phyloP scores from a whole-genome alignment of 2,329 filamentous ascomycete species.

The Beauveria bassiana region DNA sequence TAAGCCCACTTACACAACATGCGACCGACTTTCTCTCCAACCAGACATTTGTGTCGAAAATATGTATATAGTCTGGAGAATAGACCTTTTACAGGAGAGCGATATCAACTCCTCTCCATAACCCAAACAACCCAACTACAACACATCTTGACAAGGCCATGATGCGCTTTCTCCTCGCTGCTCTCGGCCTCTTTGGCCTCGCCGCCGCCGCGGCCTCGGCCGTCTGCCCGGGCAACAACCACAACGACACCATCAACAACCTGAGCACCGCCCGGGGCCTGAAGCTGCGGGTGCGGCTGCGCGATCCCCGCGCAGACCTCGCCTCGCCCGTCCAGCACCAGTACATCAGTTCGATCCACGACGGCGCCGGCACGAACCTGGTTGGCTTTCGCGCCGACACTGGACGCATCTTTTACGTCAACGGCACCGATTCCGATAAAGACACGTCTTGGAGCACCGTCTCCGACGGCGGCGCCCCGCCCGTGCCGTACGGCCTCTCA shows the following conservation, averaged over 20 bases:
- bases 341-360: slow-evolving; percentile 27
- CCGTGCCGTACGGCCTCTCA: slow-evolving; percentile 25
- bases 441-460: slow-evolving; percentile 22
- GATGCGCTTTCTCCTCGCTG: slow-evolving; percentile 30
- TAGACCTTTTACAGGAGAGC: background rate
- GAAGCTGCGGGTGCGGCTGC: slow-evolving; percentile 30
- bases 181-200: slow-evolving; percentile 2
- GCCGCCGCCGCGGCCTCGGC: background rate
- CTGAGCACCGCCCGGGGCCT: slow-evolving; percentile 18
- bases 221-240: background rate
- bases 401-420: slow-evolving; percentile 33
- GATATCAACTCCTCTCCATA: too few relatives aligned
- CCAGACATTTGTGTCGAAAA: slow-evolving; percentile 30
- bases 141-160: slow-evolving; percentile 14
- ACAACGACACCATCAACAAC: background rate
- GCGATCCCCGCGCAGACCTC: slow-evolving; percentile 26
- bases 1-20: background rate
- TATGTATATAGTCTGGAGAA: background rate
- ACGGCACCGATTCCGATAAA: slow-evolving; percentile 28
- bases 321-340: slow-evolving; percentile 24
- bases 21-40: slow-evolving; percentile 20
- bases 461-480: slow-evolving; percentile 27
- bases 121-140: too few relatives aligned
- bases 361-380: slow-evolving; percentile 27
- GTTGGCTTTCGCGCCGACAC: slow-evolving; percentile 22